Base-by-base conservation (phyloP, 2,329 filamentous ascomycete species). In the Dendryphion nanum region DNA sequence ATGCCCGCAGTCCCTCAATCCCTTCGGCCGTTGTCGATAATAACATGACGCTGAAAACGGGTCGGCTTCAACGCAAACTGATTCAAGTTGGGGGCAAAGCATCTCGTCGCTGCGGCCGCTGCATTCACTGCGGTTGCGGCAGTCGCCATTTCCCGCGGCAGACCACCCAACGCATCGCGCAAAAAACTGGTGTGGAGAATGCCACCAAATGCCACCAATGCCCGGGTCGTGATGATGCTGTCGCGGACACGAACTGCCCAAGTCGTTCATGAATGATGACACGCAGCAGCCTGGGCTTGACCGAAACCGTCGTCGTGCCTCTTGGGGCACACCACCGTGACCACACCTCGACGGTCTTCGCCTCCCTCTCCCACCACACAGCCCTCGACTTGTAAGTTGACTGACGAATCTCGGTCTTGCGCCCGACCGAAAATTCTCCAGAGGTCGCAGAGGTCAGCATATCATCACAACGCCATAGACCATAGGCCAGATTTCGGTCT, bases 231-330 rank as follows among this genome's bases (percentile, higher is more conserved):
- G 23, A 26, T 26, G 23, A n/a, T 26, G 23, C 23, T 2, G 23
- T 26, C 10, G n/a, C n/a, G 23, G 23, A 26, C 23, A 26, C 10
- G 23, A 26, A 10, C 10, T 26, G 23, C 23, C n/a, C 23, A n/a
- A 10, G 10, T n/a, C 23, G 23, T 26, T 26, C 23, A n/a, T n/a
- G 10, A 8, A 37, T 42, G 42, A 46, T 48, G 42, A 48, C 42
- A 45, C 42, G 34, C 38, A 48, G 42, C 41, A 41, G 33, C 26
- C 30, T 44, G 41, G 40, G 35, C 34, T 33, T 18, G 21, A 15
- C 36, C 20, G n/a, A n/a, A n/a, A n/a, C n/a, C n/a, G n/a, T n/a
- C n/a, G n/a, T n/a, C n/a, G n/a, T n/a, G n/a, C n/a, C n/a, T n/a
- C n/a, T n/a, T n/a, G n/a, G n/a, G n/a, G n/a, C n/a, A n/a, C n/a